Evolutionary conservation across 768 basidiomycete species (phyloP).

Genomic region (Pholiota conissans): DNA sequence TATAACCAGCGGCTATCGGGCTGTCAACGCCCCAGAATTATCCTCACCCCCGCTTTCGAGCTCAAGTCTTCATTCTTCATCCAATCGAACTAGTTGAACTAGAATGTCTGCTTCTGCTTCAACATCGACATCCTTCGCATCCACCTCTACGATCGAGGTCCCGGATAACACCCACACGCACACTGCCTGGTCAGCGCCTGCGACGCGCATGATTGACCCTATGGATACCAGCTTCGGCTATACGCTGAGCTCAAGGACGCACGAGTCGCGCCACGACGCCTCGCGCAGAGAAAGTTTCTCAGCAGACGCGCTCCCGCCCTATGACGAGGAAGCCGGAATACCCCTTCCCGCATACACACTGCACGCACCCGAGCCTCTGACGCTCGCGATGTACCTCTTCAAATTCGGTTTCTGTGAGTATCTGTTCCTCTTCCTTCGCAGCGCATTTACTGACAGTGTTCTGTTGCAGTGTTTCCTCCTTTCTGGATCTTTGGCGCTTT

Average conservation of each 20-base stretch:
- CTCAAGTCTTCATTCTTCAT: no score
- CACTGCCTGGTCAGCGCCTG: not conserved
- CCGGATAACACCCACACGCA: slow-evolving; percentile 4
- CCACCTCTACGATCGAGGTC: slow-evolving; percentile 10
- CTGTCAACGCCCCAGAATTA: not conserved
- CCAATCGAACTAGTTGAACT: slow-evolving; percentile 1
- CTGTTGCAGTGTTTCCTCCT: slow-evolving; percentile 50
- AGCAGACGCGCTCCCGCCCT: slow-evolving; percentile 40
- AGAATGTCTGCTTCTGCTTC: no score
- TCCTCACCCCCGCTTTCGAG: no score
- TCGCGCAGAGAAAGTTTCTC: slow-evolving; percentile 22
- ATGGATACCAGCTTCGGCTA: slow-evolving; percentile 27
- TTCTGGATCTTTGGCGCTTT: slow-evolving; percentile 63
- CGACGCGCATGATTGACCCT: slow-evolving; percentile 1
- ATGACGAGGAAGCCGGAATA: slow-evolving; percentile 38
- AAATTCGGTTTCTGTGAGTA: slow-evolving; percentile 62
- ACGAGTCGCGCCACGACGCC: slow-evolving; percentile 41
- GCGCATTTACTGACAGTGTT: slow-evolving; percentile 8
- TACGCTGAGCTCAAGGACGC: slow-evolving; percentile 32
- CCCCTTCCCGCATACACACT: slow-evolving; percentile 36
- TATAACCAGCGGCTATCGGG: not conserved
- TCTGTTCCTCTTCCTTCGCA: not conserved
- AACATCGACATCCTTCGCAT: slow-evolving; percentile 9
- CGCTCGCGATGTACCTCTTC: slow-evolving; percentile 61
- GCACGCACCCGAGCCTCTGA: slow-evolving; percentile 46